Base-by-base conservation (phyloP, 768 basidiomycete genomes). In the Calocybe cyanea region DNA sequence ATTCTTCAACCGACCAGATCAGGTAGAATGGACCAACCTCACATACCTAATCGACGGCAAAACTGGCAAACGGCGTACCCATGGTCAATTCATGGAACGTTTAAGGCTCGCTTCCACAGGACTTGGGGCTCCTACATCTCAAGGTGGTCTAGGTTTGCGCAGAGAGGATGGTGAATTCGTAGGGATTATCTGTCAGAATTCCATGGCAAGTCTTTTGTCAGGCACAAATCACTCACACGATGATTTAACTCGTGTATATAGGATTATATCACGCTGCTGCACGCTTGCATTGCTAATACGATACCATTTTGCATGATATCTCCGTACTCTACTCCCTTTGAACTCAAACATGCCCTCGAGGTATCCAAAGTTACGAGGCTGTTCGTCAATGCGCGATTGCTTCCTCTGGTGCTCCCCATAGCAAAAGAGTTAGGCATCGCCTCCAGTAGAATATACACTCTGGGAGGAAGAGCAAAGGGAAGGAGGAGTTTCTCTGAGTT, bases 101-200 rank as follows among this genome's bases (percentile, higher is more conserved):
- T 71, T 86, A 0, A 65, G 70, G 7, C 70, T 78, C 40, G 75
- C 75, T 13, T 76, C 80, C 2, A 84, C 83, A 0, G 82, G 76
- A 0, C 66, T 87, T 10, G 75, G 65, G 2, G 58, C 65, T n/a
- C 68, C 76, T 4, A 47, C 64, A 10, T 52, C 63, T 0, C 58
- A 73, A 14, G 83, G 83, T 0, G 84, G 87, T 0, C 65, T 85
- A 1, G 83, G 75, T 0, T 57, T 89, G 9, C 55, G 61, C 4
- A 59, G 61, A 0, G 67, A 66, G 33, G 66, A 73, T 15, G 69
- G 68, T 0, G 81, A 85, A 42, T 76, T 87, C 18, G 70, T 87
- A 15, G 87, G 84, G 5, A 76, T 90, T 13, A 73, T 87, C 57
- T 78, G 77, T 61, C 74, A 83, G 37, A 90, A 89, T 57, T 81